phyloP scores from a whole-genome alignment of 1,139 yeast genomes.

The Komagataea norvegica region DNA sequence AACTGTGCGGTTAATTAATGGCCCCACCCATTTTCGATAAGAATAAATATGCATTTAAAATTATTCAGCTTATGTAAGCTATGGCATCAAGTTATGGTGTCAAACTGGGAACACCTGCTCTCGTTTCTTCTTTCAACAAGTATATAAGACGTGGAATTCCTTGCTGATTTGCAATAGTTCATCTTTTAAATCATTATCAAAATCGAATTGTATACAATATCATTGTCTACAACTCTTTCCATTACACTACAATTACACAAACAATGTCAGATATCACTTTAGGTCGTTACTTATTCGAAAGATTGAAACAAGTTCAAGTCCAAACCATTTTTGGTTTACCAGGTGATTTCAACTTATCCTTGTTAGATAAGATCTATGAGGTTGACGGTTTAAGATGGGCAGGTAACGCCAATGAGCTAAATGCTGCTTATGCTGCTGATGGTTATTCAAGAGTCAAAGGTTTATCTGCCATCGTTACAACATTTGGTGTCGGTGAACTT shows the following conservation, averaged over 20 bases:
- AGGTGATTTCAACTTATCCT: conserved; percentile 69
- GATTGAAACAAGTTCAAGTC: conserved; percentile 36
- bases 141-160: conserved; percentile 1
- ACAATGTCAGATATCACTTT: conserved; percentile 40
- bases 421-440: conserved; percentile 74
- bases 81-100: conserved; percentile 23
- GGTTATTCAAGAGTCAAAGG: conserved; percentile 60
- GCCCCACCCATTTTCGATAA: neutral
- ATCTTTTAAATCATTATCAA: no score
- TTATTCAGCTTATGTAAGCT: conserved; percentile 6
- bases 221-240: neutral
- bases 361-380: conserved; percentile 60
- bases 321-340: conserved; percentile 75
- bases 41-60: conserved; percentile 12
- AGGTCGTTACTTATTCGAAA: conserved; percentile 60
- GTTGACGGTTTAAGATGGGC: conserved; percentile 55
- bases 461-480: conserved; percentile 36
- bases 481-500: conserved; percentile 32
- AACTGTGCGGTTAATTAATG: no score
- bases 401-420: conserved; percentile 59
- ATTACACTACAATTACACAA: conserved; percentile 2
- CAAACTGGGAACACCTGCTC: conserved; percentile 4
- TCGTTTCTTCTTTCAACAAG: no score
- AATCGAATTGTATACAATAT: no score
- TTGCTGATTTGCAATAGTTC: neutral